Evolutionary conservation across 1,284 basidiomycete genomes (phyloP), one percentile per base, ranked within the genome.

Genomic region (Melampsora americana): DNA sequence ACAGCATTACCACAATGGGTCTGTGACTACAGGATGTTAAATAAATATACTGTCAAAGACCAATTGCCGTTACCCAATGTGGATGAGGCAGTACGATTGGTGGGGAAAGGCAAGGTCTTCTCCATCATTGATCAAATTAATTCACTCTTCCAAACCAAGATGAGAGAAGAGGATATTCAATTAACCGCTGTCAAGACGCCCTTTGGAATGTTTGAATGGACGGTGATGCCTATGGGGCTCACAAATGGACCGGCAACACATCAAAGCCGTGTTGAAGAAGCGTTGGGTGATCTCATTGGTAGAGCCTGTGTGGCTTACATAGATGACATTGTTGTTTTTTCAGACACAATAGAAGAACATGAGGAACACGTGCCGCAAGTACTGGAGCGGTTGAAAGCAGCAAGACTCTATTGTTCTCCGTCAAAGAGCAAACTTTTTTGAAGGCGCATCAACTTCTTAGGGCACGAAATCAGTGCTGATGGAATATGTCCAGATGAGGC

Each of bases 291-390:
- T n/a, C n/a, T n/a, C n/a, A n/a, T n/a, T n/a, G n/a, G n/a, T n/a
- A n/a, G n/a, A n/a, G n/a, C n/a, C n/a, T n/a, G n/a, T n/a, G n/a
- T n/a, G n/a, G n/a, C n/a, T n/a, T n/a, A 86, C 74, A 77, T 86
- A 0, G 85, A 86, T 77, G 82, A 86, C 69, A 85, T 86, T 61
- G 79, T 86, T 35, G 85, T 86, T 56, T 86, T 83, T 82, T 85
- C 84, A 0, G 0, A 83, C 0, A 78, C 78, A 0, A 16, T 84
- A 0, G 82, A 83, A 11, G 83, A 86, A 69, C 85, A 86, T 71
- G 39, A 69, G 0, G 2, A 66, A 23, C 66, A 67, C 23, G 23
- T 67, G 7, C 11, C 6, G 1, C 9, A 6, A 23, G 35, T 67
- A 12, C 30, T 67, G 20, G 66, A 67, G 0, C 16, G 42, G 14